Evolutionary conservation across 2,329 filamentous ascomycete species (phyloP), one percentile per base, ranked within the genome.

Genomic region (Cephalotrichum gorgonifer): DNA sequence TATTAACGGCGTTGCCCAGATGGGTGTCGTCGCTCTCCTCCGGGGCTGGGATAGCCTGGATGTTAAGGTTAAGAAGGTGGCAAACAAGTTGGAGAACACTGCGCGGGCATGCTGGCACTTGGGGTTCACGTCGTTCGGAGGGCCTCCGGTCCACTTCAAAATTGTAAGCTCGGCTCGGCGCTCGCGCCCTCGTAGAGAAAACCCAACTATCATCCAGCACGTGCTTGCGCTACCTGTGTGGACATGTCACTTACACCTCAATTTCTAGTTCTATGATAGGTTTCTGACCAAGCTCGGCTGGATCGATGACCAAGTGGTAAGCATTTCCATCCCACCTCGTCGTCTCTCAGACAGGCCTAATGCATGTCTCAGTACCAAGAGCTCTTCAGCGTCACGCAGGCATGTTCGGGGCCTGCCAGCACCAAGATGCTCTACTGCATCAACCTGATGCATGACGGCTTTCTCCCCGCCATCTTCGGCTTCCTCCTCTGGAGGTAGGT

Each of bases 371-470:
- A 84, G 79, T 87, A 83, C 62, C 80, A 85, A 60, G 84, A 88
- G 57, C 71, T 88, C 0, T 88, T 88, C 61, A 81, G 79, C 25
- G 65, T 88, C 43, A 78, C 74, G 17, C 83, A 88, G 63, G 79
- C 79, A 1, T 68, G 87, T 2, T 80, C 79, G 0, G 84, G 84
- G 0, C 85, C 84, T 0, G 83, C 56, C 0, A 83, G 78, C 53
- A 87, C 84, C 2, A 88, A 88, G 58, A 83, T 88, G 77, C 60
- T 78, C 0, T 87, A 85, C 52, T 84, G 77, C 51, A 78, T 88
- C 38, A 78, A 80, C 33, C 62, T 85, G 17, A 73, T 86, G 9
- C 81, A 79, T 52, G 74, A 73, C 11, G 83, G 83, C 0, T 66
- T 83, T 4, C 48, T 76, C 2, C 65, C 74, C 0, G 83, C 81